A percentile compares a stretch with the other conserved stretches of the same genome.
These are phyloP conservation scores for Yarrowia sp. DNA, from an alignment of 805 yeast genomes.

Conservation along the genomic window DNA sequence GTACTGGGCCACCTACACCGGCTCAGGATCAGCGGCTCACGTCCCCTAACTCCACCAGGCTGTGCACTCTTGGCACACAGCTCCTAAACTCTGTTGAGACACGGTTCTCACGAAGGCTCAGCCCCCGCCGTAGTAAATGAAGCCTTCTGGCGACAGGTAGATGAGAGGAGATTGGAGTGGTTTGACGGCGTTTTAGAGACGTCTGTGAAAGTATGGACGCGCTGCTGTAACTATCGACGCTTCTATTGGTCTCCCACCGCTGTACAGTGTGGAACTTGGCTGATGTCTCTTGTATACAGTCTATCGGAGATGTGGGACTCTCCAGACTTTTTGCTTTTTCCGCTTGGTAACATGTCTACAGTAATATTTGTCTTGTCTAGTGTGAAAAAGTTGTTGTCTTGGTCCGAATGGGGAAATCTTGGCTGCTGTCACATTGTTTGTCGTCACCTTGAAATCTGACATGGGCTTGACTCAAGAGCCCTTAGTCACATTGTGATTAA, in stretches of 20 bases:
- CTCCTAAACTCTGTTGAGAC: neutral
- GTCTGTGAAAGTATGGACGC: too few relatives aligned
- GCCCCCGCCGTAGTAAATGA: conserved; percentile 14
- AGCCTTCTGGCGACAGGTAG: neutral
- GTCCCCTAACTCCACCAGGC: neutral
- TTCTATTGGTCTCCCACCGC: too few relatives aligned
- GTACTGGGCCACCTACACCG: too few relatives aligned
- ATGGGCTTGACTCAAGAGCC: neutral
- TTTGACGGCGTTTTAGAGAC: too few relatives aligned
- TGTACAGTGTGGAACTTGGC: too few relatives aligned
- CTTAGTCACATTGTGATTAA: neutral
- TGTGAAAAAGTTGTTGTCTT: neutral
- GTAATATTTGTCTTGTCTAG: neutral
- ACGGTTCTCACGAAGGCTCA: conserved; percentile 5
- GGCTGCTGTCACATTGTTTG: neutral
- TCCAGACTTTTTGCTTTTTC: neutral
- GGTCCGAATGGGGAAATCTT: neutral
- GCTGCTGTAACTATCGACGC: too few relatives aligned
- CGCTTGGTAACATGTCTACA: too few relatives aligned
- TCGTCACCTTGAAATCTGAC: neutral
- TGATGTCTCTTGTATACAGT: too few relatives aligned
- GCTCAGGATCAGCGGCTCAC: neutral
- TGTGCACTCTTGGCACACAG: conserved; percentile 8
- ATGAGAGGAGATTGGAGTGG: too few relatives aligned
- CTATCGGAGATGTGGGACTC: neutral